These are phyloP conservation scores for Scedosporium aurantiacum DNA, from an alignment of 2,329 filamentous ascomycete species.

Conservation along the genomic window DNA sequence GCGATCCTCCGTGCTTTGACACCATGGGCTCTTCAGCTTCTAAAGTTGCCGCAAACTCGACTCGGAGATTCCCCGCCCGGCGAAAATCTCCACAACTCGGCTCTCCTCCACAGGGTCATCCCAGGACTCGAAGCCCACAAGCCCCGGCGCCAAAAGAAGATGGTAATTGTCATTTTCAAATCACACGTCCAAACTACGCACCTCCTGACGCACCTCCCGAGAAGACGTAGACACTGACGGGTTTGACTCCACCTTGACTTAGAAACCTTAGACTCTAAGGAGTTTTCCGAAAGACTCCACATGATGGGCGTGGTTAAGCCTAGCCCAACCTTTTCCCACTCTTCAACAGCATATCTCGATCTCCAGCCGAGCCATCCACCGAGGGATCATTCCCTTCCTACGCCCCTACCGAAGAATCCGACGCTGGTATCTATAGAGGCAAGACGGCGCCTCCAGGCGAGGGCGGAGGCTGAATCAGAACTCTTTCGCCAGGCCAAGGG, in stretches of 20 bases:
- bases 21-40: conserved; percentile 36
- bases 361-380: not conserved
- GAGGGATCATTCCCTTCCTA: not conserved
- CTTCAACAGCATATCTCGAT: conserved; percentile 28
- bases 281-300: conserved; percentile 39
- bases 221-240: conserved; percentile 31
- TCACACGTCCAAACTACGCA: conserved; percentile 20
- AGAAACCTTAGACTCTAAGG: conserved; percentile 18
- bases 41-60: conserved; percentile 28
- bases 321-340: conserved; percentile 41
- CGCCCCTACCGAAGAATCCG: not conserved
- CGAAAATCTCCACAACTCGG: conserved; percentile 16
- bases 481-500: not conserved
- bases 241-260: not conserved
- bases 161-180: conserved; percentile 12
- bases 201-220: conserved; percentile 28
- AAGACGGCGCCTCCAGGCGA: not conserved
- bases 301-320: conserved; percentile 45
- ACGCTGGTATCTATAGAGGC: conserved; percentile 1
- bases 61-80: conserved; percentile 34
- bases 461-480: not conserved
- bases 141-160: conserved; percentile 20
- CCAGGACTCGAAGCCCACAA: conserved; percentile 5
- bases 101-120: conserved; percentile 12
- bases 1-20: not conserved